Base-by-base conservation (phyloP, 176 grass and related monocot species). In the Ensete ventricosum region DNA sequence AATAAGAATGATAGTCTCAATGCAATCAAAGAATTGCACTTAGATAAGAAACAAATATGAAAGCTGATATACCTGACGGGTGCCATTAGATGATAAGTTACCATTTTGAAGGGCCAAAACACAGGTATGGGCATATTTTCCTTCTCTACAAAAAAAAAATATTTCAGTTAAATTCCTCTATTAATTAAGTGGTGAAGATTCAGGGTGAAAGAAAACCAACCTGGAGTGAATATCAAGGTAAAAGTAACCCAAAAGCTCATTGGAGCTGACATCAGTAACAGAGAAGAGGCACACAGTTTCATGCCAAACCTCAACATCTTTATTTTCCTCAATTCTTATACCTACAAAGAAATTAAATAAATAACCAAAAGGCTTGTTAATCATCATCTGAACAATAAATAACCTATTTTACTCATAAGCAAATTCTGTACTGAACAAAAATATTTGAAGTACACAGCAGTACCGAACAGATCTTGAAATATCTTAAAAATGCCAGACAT, bases 401-500 rank as follows among this genome's bases (percentile, higher is more conserved):
- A 43, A 43, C 34, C 34, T 43, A 43, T 43, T 43, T 43, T 43
- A 9, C 10, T n/a, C 4, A 7, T 12, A 50, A 22, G 72, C 62
- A 76, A 27, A 55, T 78, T 64, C 16, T 72, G 4, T 43, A 43
- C 0, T 29, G 14, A 71, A 65, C 23, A 76, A 71, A 50, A 53
- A 26, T 76, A 48, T 69, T 20, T 21, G 1, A 10, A 52, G 79
- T 67, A 54, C 78, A 72, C 23, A 14, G 76, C 73, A 78, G 27
- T 98, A 98, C 94, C 94, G 80, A 98, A 98, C 52, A 98, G 78
- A 93, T 98, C 90, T 82, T 98, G 94, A 82, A 88, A 89, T 80
- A 91, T 87, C 84, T 98, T 98, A 51, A 98, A 50, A 77, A 98
- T 93, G 90, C 94, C 94, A 71, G 90, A 91, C 76, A 93, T 76